Evolutionary conservation across 352 stramenopile genomes (phyloP), one percentile per base, ranked within the genome.

Genomic region (Globisporangium recalcitrans): DNA sequence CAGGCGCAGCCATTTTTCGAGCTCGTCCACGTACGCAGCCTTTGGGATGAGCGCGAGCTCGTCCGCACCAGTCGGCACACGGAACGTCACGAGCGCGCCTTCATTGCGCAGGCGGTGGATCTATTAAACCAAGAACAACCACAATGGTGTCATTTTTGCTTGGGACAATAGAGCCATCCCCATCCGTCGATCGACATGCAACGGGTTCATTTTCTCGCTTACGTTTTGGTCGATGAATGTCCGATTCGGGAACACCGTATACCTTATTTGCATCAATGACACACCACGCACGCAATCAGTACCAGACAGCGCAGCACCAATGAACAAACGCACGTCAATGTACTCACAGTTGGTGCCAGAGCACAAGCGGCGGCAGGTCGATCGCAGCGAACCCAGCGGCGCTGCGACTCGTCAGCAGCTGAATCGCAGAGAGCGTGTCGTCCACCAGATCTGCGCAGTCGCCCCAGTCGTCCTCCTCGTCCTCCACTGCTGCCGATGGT

Each of bases 211-310:
- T 21, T 19, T 61, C 14, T 9, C 19, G 8, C 57, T 65, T 58
- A 89, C 80, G 53, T 78, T 88, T 40, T 88, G 78, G 48, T 88
- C 78, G 19, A 88, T 68, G 27, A 82, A 84, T 22, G 80, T 86
- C 14, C 78, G 73, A 60, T 86, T 90, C 22, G 73, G 66, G 40
- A 87, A 63, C 52, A 88, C 62, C 0, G 68, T 71, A 60, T 90
- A 88, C 21, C 80, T 89, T n/a, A 34, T 42, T n/a, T 14, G 13
- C 40, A 52, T 10, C 54, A 13, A 52, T 38, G 56, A 60, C 1
- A 54, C 6, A 42, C 52, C 11, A 9, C 16, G 27, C 27, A 5
- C 2, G 27, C 5, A 31, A 5, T 31, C 19, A 40, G 52, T 2
- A 36, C 29, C 26, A 63, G 38, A 31, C 22, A 29, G 51, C 21